Evolutionary conservation across 345 rosid genomes (phyloP).

Genomic region (Populus tremula): DNA sequence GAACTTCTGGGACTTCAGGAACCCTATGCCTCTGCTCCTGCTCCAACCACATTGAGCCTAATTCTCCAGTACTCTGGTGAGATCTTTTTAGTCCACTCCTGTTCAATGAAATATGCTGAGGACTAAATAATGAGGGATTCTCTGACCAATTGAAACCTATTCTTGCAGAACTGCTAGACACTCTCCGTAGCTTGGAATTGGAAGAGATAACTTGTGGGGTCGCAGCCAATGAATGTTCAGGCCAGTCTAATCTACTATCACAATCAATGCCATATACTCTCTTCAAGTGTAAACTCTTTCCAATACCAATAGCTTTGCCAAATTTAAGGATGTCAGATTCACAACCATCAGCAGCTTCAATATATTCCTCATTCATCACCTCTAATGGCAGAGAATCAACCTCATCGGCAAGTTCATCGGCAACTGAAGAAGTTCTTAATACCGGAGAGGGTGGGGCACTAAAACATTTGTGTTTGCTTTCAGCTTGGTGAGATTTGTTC

Average conservation of each 20-base stretch:
- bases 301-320: constrained; percentile 24
- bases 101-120: constrained; percentile 29
- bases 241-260: constrained; percentile 66
- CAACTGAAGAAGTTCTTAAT: constrained; percentile 65
- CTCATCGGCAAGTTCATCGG: constrained; percentile 60
- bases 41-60: constrained; percentile 43
- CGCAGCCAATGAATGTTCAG: constrained; percentile 72
- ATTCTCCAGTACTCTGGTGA: constrained; percentile 63
- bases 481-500: constrained; percentile 57
- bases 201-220: constrained; percentile 60
- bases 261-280: constrained; percentile 45
- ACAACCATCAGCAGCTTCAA: constrained; percentile 19
- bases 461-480: constrained; percentile 55
- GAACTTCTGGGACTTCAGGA: constrained; percentile 25
- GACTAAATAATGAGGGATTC: constrained; percentile 33
- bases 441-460: constrained; percentile 95
- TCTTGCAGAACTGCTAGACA: constrained; percentile 67
- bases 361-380: constrained; percentile 36
- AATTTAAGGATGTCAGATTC: constrained; percentile 25
- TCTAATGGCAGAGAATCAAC: constrained; percentile 46
- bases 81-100: constrained; percentile 57
- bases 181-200: constrained; percentile 59
- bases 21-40: constrained; percentile 32
- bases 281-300: constrained; percentile 37
- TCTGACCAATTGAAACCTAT: constrained; percentile 51